Evolutionary conservation across 2,329 filamentous ascomycete species (phyloP).

Genomic region (Botrytis tulipae): DNA sequence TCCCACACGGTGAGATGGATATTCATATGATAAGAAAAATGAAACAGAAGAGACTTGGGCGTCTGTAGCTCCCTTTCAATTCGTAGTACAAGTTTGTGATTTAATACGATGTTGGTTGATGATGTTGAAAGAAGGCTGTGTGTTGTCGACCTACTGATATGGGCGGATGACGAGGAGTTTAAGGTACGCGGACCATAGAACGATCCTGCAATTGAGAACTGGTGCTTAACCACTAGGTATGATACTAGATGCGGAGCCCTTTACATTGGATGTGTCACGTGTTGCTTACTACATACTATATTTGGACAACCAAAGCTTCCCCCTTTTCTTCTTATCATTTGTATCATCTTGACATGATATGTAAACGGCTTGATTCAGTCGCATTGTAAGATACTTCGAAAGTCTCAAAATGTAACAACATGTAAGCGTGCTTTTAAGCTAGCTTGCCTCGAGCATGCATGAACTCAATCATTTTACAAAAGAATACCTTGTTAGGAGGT

Average conservation of each 20-base stretch:
- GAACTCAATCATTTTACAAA: not conserved
- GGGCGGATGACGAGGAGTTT: constrained; percentile 11
- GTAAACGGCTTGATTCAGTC: not conserved
- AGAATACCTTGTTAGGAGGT: not conserved
- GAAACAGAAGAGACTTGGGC: constrained; percentile 15
- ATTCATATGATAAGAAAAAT: constrained; percentile 22
- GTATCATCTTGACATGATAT: not conserved
- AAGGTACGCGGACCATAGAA: constrained; percentile 15
- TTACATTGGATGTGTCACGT: not conserved
- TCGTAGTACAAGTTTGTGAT: constrained; percentile 10
- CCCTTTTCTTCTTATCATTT: not conserved
- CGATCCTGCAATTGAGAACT: constrained; percentile 11
- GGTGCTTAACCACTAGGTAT: not conserved
- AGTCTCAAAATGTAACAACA: not conserved
- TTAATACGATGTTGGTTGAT: constrained; percentile 19
- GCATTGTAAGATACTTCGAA: not conserved
- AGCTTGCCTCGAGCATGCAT: not conserved
- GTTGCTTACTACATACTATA: not conserved
- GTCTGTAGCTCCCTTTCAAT: constrained; percentile 10
- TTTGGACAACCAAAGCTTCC: not conserved
- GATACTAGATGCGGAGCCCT: not conserved
- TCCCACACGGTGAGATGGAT: constrained; percentile 13
- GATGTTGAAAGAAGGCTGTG: constrained; percentile 11
- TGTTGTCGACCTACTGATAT: constrained; percentile 12
- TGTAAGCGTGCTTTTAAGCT: not conserved